Percentiles rank a stretch among this genome's conserved stretches.
These are phyloP conservation scores for Talaromyces borbonicus DNA, from an alignment of 495 filamentous ascomycete genomes.

Conservation along the genomic window DNA sequence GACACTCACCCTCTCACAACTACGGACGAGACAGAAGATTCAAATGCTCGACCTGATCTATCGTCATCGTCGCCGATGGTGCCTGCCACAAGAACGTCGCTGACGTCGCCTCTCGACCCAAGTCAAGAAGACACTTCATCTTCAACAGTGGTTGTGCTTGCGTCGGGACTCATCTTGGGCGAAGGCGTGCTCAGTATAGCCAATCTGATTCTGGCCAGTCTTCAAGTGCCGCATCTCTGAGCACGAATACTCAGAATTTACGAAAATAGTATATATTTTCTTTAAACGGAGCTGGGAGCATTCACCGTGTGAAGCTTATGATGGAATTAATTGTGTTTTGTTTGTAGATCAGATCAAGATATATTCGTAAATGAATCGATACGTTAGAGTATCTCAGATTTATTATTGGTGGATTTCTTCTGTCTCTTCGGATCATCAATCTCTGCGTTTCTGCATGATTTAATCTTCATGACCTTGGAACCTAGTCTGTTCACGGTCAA, in stretches of 20 bases:
- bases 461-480: no score
- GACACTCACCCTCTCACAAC: conserved; percentile 23
- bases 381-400: no score
- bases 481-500: no score
- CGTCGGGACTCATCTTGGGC: conserved; percentile 78
- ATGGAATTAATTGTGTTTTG: no score
- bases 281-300: no score
- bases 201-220: conserved; percentile 75
- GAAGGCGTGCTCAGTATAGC: conserved; percentile 92
- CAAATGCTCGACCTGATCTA: background rate
- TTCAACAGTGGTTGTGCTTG: conserved; percentile 52
- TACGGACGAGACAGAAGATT: background rate
- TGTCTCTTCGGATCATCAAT: no score
- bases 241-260: no score
- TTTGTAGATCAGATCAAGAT: background rate
- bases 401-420: no score
- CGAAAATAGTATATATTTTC: no score
- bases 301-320: no score
- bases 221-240: conserved; percentile 67
- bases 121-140: conserved; percentile 33
- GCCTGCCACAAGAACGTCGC: conserved; percentile 1
- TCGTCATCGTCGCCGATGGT: background rate
- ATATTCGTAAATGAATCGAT: background rate
- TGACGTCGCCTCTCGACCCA: conserved; percentile 1
- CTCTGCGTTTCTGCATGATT: no score